Evolutionary conservation across 2,329 filamentous ascomycete genomes (phyloP).

Genomic region (Sclerotinia sclerotiorum): DNA sequence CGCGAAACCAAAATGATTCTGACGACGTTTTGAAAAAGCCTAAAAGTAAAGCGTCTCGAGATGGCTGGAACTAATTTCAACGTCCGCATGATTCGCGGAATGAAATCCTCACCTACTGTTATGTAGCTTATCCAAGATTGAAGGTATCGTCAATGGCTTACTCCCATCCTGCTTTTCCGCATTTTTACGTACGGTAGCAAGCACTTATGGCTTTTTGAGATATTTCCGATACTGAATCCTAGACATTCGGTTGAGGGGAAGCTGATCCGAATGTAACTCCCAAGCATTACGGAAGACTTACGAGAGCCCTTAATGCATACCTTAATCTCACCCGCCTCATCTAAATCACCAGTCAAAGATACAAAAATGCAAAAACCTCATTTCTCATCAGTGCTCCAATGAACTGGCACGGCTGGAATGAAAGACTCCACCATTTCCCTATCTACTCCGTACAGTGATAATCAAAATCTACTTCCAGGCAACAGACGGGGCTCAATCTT

Average conservation of each 20-base stretch:
- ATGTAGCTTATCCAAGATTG: conserved; percentile 5
- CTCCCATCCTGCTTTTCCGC: not conserved
- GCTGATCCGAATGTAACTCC: conserved; percentile 20
- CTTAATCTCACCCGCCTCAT: conserved; percentile 5
- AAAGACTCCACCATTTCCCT: conserved; percentile 11
- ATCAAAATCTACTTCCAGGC: conserved; percentile 9
- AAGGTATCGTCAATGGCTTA: conserved; percentile 15
- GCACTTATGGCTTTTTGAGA: not conserved
- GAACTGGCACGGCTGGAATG: not conserved
- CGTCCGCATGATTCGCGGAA: conserved; percentile 8
- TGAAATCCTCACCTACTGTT: not conserved
- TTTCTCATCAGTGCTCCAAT: not conserved
- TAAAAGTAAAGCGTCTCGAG: conserved; percentile 1
- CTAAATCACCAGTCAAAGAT: not conserved
- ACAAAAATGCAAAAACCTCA: not conserved
- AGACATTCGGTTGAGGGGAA: conserved; percentile 16
- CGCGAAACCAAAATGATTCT: conserved; percentile 13
- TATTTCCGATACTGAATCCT: conserved; percentile 1
- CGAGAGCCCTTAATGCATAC: conserved; percentile 17
- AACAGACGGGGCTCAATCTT: conserved; percentile 12
- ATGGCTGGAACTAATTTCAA: not conserved
- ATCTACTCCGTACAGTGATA: not conserved
- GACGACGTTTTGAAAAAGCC: not conserved
- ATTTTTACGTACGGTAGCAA: conserved; percentile 1
- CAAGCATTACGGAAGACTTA: conserved; percentile 9